A percentile compares a stretch with the other conserved stretches of the same genome.
Evolutionary conservation across 2,329 filamentous ascomycete genomes (phyloP).

Genomic region (Diaporthe sp.): DNA sequence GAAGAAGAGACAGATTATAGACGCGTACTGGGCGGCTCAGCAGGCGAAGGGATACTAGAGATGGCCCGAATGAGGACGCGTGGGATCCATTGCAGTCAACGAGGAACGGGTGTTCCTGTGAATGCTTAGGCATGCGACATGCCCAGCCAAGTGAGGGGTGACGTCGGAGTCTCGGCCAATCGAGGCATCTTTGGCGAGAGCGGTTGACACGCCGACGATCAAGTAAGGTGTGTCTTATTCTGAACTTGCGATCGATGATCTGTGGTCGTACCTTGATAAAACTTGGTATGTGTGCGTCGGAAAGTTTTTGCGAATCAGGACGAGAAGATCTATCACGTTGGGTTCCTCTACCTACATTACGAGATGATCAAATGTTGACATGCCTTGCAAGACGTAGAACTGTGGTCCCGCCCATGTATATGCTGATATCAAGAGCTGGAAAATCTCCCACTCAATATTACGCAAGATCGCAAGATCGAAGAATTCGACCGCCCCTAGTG

Average conservation of each 20-base stretch:
- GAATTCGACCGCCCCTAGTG: not conserved
- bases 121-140: not conserved
- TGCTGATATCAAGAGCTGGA: not conserved
- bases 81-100: not conserved
- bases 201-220: not conserved
- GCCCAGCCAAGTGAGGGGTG: too few species aligned
- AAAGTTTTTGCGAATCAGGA: too few species aligned
- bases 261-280: not conserved
- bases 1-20: slow-evolving; percentile 2
- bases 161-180: too few species aligned
- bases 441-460: not conserved
- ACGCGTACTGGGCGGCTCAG: slow-evolving; percentile 1
- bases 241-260: not conserved
- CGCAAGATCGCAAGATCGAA: not conserved
- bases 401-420: not conserved
- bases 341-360: not conserved
- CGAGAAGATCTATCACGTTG: not conserved
- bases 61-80: not conserved
- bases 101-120: not conserved
- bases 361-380: not conserved
- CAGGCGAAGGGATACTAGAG: not conserved
- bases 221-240: not conserved
- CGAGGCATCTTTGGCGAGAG: not conserved
- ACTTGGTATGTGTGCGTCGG: not conserved
- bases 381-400: not conserved